Evolutionary conservation across 495 filamentous ascomycete genomes (phyloP), one percentile per base, ranked within the genome.

Genomic region (Echria macrotheca): DNA sequence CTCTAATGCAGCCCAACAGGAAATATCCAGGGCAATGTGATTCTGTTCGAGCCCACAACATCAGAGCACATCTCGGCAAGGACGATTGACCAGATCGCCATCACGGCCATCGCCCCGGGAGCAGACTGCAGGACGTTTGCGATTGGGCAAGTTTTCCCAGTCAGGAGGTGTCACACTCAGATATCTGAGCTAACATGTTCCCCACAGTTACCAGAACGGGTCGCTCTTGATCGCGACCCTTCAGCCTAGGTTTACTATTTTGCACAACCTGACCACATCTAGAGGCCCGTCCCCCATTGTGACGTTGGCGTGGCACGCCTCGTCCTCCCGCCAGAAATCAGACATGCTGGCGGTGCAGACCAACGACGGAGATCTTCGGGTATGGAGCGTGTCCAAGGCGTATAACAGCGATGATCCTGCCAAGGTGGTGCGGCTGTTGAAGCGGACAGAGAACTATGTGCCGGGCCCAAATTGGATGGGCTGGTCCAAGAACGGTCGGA

Each of bases 281-380:
- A 73, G 90, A 50, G 78, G 80, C 4, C 93, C 94, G 10, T 95
- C 93, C 1, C 85, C 90, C 10, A 93, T 99, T 35, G 78, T 87
- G 18, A 85, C 82, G n/a, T 73, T 99, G 21, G 82, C 90, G 55
- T 99, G 93, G 93, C 93, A 99, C 73, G 89, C 90, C 24, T 97
- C 93, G 1, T 97, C 93, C 2, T 87, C 94, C 2, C 88, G 90
- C 47, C 91, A 96, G 63, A 97, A 96, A 65, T 95, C 93, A 9
- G 94, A 97, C 59, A 99, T 99, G 93, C 67, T 99, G 60, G 91
- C 91, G 21, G 86, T 87, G 4, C 93, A 96, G 67, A 91, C 89
- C 2, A 74, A 83, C 41, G 89, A 96, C 65, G 93, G 93, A 11
- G 93, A 99, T 60, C 72, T 97, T 18, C 82, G 90, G 52, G 91